These are phyloP conservation scores for Colletotrichum sp. DNA, from an alignment of 2,329 filamentous ascomycete genomes.

Conservation along the genomic window DNA sequence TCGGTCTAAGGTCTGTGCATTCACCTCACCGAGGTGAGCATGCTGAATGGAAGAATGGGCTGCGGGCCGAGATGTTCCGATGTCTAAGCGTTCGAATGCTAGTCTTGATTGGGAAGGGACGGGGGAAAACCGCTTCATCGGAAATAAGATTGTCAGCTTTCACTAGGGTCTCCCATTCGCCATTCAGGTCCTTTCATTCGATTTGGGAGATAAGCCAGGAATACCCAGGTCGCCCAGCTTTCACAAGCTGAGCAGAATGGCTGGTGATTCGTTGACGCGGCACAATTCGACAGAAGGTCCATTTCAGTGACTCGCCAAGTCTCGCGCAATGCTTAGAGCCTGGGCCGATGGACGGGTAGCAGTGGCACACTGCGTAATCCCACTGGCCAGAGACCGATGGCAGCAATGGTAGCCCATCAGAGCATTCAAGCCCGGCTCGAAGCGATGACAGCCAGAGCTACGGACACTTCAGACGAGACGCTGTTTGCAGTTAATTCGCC, in stretches of 20 bases:
- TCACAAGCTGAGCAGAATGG: neutral
- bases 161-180: neutral
- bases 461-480: neutral
- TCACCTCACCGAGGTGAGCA: neutral
- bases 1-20: neutral
- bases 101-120: neutral
- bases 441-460: neutral
- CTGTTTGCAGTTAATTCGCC: neutral
- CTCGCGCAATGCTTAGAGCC: conserved; percentile 7
- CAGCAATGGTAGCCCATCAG: neutral
- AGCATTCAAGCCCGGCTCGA: neutral
- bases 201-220: conserved; percentile 1
- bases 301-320: conserved; percentile 10
- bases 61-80: neutral
- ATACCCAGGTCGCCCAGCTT: neutral
- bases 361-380: neutral
- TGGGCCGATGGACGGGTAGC: conserved; percentile 3
- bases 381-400: neutral
- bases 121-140: neutral
- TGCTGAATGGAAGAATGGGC: no score
- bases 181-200: neutral
- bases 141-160: neutral
- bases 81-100: neutral
- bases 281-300: neutral
- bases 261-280: neutral